Base-by-base conservation (phyloP, 176 grass and related monocot species). In the Puya raimondii region DNA sequence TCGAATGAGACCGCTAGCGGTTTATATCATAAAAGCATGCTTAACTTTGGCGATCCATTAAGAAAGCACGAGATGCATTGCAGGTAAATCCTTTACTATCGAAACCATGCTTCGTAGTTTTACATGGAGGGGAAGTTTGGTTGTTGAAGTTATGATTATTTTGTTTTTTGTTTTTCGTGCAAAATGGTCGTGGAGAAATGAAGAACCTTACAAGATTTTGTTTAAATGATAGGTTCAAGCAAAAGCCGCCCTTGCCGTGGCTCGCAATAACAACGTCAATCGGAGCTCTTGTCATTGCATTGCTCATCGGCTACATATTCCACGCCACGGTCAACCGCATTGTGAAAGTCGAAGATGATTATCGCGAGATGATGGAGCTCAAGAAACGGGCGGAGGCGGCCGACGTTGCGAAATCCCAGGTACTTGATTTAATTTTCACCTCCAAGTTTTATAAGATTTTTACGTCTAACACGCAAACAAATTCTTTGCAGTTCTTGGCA, bases 11-110 rank as follows among this genome's bases (percentile, higher is more conserved):
- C 95, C 3, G 78, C 63, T 51, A 66, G 14, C 25, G 75, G 42
- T 52, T 93, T 91, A 57, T 86, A 14, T 76, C 72, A 82, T 80
- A 59, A 65, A 18, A 99, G 94, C 69, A 68, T 80, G n/a, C 95
- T 99, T 52, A 90, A 91, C 66, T 99, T 99, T 61, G 95, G 95
- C 1, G 95, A 99, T 63, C 95, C 95, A 10, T 73, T 80, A 15
- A 90, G 87, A 80, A 90, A 76, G 75, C 95, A 99, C 65, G 89
- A 93, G 87, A 99, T 99, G 95, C 95, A 94, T 67, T 94, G 95
- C 95, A 88, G 95, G 95, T 99, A 77, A 75, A 71, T 83, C 33
- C 33, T 42, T 42, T 42, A 42, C 33, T 42, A 42, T 6, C 6
- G 33, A 42, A 42, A 42, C 33, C 33, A 7, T 42, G 33, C 33